phyloP scores from a whole-genome alignment of 1,284 basidiomycete genomes.

The Chalciporus sp. region DNA sequence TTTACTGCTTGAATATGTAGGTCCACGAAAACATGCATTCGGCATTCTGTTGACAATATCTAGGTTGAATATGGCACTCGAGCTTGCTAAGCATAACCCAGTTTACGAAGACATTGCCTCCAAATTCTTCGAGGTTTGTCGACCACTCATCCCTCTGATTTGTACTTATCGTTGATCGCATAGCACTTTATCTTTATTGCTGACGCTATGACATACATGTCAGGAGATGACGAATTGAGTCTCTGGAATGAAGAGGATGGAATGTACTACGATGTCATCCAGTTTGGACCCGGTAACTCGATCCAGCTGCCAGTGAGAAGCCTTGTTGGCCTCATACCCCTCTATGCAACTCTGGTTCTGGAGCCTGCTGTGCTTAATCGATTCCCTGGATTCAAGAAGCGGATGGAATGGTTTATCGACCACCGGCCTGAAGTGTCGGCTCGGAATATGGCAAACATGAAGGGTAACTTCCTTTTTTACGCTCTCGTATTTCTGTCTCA shows the following conservation, averaged over 20 bases:
- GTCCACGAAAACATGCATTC: slow-evolving; percentile 21
- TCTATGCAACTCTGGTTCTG: slow-evolving; percentile 92
- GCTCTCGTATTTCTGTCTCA: slow-evolving; percentile 9
- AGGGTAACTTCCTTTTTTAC: slow-evolving; percentile 47
- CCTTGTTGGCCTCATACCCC: slow-evolving; percentile 93
- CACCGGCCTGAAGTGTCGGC: slow-evolving; percentile 85
- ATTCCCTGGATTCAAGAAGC: slow-evolving; percentile 97
- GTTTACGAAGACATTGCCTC: slow-evolving; percentile 99
- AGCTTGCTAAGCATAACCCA: slow-evolving; percentile 95
- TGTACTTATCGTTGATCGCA: slow-evolving; percentile 9
- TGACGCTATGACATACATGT: slow-evolving; percentile 94
- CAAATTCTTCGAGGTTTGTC: slow-evolving; percentile 88
- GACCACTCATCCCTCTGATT: background rate
- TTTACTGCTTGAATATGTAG: slow-evolving; percentile 95
- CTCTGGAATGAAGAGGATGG: slow-evolving; percentile 97
- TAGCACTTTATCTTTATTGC: slow-evolving; percentile 96
- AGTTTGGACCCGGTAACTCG: slow-evolving; percentile 81
- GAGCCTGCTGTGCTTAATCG: slow-evolving; percentile 88
- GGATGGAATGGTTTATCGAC: slow-evolving; percentile 98
- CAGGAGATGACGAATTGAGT: slow-evolving; percentile 75
- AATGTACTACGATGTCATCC: slow-evolving; percentile 97
- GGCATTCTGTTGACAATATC: slow-evolving; percentile 1
- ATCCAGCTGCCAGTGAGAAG: slow-evolving; percentile 93
- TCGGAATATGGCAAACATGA: slow-evolving; percentile 97
- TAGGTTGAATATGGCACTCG: slow-evolving; percentile 95